These are phyloP conservation scores for Rehmannia glutinosa DNA, from an alignment of 257 asterid genomes.

Conservation along the genomic window DNA sequence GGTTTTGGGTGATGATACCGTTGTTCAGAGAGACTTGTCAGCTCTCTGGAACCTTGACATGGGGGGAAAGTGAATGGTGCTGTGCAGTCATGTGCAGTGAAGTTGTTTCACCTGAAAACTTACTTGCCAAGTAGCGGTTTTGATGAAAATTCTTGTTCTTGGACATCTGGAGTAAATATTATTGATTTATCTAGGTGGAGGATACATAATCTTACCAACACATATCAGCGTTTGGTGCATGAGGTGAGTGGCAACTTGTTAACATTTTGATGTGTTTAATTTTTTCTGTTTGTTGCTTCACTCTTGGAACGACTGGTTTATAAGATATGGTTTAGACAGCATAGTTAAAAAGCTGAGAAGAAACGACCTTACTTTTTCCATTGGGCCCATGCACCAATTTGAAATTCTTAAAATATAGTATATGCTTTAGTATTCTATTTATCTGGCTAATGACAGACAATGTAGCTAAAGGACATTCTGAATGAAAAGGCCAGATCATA, in stretches of 20 bases:
- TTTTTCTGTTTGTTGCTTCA: slow-evolving; percentile 3
- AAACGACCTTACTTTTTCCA: neutral
- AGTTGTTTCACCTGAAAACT: slow-evolving; percentile 55
- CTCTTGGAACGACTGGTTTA: neutral
- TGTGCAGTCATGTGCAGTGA: slow-evolving; percentile 59
- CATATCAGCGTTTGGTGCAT: slow-evolving; percentile 51
- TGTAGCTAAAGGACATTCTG: neutral
- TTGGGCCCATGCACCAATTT: slow-evolving; percentile 7
- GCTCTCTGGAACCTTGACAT: slow-evolving; percentile 80
- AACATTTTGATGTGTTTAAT: neutral
- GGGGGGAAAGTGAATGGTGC: slow-evolving; percentile 93
- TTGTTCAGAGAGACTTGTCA: slow-evolving; percentile 90
- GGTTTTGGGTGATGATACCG: slow-evolving; percentile 82
- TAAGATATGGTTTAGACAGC: neutral
- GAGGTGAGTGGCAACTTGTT: slow-evolving; percentile 59
- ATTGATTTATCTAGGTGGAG: slow-evolving; percentile 81
- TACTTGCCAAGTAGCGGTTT: slow-evolving; percentile 40
- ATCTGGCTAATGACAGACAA: neutral
- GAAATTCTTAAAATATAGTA: slow-evolving; percentile 2
- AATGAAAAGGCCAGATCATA: neutral
- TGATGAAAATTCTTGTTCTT: slow-evolving; percentile 68
- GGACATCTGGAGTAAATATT: slow-evolving; percentile 89
- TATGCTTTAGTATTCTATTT: neutral
- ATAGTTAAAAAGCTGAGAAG: neutral
- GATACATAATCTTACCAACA: slow-evolving; percentile 54